Base-by-base conservation (phyloP, 2,329 filamentous ascomycete genomes). In the Cladosporium sp. region DNA sequence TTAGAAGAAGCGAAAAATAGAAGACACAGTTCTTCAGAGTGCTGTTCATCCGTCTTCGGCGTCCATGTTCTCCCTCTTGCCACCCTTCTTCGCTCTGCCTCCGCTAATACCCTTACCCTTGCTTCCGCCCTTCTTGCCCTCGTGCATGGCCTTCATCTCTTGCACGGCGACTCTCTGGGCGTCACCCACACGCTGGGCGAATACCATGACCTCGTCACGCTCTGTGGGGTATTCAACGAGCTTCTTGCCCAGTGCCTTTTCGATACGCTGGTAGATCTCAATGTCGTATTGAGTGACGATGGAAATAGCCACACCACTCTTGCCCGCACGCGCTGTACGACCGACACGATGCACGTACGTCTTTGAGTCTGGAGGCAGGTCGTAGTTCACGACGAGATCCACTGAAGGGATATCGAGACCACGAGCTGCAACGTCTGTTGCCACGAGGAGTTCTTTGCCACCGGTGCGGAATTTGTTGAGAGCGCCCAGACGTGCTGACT, bases 381-480 rank as follows among this genome's bases (percentile, higher is more conserved):
- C 90, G 57, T 84, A 87, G 70, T 95, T 95, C 57, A 95, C 68
- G 2, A 96, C 88, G 0, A 92, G 72, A 57, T 95, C 89, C 11
- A 96, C 90, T n/a, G 82, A 85, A 11, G 90, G 90, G 40, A 96
- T 95, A 73, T 96, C 91, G 6, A 96, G 77, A 76, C 91, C 92
- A 66, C 91, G 84, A 1, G 91, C 88, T 1, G 91, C 91, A n/a
- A 96, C 88, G 66, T 96, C 91, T 0, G 91, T 96, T 9, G 90
- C 90, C 3, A 96, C 86, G 3, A 98, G 79, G 33, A 98, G 92
- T 57, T 94, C 83, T 36, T 90, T 78, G n/a, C 79, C 81, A 7
- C 84, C 83, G 3, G 85, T 77, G 49, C 86, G 84, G 77, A 98
- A 97, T 67, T 97, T 97, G 66, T 86, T 88, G 7, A 98, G 75